Conservation (phyloP, 352 stramenopile species). For the Phytopythium aichiense region DNA sequence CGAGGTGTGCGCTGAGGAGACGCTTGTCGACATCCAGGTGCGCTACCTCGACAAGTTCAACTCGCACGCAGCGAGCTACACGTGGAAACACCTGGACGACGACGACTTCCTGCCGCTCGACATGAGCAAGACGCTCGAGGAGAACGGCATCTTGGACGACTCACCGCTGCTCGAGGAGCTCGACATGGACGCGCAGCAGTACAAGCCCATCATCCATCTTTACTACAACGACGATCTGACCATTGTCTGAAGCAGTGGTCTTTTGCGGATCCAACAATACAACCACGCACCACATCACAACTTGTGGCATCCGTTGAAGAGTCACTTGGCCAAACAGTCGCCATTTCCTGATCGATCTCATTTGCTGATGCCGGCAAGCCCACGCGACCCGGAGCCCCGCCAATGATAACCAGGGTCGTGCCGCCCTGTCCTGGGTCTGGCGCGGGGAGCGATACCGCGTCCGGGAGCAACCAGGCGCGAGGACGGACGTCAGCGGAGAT, state of each 20-base stretch:
- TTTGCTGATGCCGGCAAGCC: background rate
- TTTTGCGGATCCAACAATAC: background rate
- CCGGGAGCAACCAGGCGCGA: background rate
- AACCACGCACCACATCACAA: background rate
- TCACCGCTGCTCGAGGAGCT: constrained; percentile 73
- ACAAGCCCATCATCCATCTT: constrained; percentile 86
- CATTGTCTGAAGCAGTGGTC: constrained; percentile 29
- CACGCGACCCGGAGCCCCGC: no score
- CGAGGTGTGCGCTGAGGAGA: constrained; percentile 86
- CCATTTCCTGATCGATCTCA: background rate
- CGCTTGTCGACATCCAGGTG: constrained; percentile 83
- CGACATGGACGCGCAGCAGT: constrained; percentile 85
- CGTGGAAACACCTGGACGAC: constrained; percentile 87
- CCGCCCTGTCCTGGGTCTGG: background rate
- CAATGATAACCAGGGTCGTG: background rate
- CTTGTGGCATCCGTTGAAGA: background rate
- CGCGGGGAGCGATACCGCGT: background rate
- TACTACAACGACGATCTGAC: constrained; percentile 95
- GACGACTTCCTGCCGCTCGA: constrained; percentile 87
- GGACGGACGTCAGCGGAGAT: background rate
- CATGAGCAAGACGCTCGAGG: constrained; percentile 85
- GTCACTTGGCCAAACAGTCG: background rate
- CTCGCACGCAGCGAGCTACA: constrained; percentile 89
- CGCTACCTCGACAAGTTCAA: constrained; percentile 82
- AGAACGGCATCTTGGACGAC: constrained; percentile 89